A percentile compares a stretch with the other conserved stretches of the same genome.
phyloP scores from a whole-genome alignment of 1,284 basidiomycete genomes.

The Chondrostereum purpureum region DNA sequence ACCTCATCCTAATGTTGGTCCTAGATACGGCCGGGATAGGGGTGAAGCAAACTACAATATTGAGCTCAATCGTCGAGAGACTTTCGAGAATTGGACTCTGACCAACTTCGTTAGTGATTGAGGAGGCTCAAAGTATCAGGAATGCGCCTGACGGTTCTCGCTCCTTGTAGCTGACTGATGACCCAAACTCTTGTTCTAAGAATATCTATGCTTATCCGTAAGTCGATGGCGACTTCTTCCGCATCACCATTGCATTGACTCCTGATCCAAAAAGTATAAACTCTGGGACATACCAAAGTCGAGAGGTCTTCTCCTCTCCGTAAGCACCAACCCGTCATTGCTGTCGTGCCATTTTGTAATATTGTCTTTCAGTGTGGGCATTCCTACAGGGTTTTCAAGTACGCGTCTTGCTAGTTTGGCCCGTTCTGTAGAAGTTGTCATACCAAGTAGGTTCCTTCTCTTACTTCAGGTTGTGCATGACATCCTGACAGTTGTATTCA shows the following conservation, averaged over 20 bases:
- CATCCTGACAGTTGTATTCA: not conserved
- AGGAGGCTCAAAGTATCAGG: not conserved
- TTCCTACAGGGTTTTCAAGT: not conserved
- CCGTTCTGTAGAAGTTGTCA: not conserved
- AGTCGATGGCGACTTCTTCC: not conserved
- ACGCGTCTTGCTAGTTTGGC: not conserved
- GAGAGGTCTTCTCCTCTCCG: not conserved
- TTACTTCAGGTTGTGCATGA: not conserved
- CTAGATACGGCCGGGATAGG: not conserved
- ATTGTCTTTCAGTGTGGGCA: not conserved
- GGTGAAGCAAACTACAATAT: not conserved
- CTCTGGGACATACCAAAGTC: not conserved
- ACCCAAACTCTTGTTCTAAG: not conserved
- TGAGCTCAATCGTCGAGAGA: not conserved
- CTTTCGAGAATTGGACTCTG: conserved; percentile 2
- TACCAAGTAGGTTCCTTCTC: conserved; percentile 1
- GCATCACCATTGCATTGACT: not conserved
- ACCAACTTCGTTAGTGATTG: not conserved
- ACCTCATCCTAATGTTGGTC: not conserved
- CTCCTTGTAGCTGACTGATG: not conserved
- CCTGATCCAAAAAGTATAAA: not conserved
- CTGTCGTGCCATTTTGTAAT: not conserved
- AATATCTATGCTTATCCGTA: not conserved
- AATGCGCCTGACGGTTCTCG: not conserved
- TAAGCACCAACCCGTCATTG: not conserved